Percentiles rank a stretch among this genome's conserved stretches.
These are phyloP conservation scores for Amyloporia xantha DNA, from an alignment of 768 basidiomycete species.

Conservation along the genomic window DNA sequence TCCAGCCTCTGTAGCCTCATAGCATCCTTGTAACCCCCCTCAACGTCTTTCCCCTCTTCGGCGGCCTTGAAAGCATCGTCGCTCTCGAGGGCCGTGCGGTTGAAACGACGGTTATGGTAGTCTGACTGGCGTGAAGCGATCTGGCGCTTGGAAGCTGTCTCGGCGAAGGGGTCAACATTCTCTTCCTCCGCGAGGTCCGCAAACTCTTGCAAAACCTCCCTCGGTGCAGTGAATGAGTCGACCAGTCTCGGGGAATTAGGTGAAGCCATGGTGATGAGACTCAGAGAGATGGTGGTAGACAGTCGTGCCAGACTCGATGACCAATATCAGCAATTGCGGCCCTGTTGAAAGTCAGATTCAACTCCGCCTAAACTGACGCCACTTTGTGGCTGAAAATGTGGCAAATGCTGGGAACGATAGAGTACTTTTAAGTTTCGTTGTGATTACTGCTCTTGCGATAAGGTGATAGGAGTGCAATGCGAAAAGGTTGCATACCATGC, in stretches of 20 bases:
- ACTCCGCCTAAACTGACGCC: no score
- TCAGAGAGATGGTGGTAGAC: no score
- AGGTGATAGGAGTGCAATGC: no score
- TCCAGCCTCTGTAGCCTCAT: conserved; percentile 90
- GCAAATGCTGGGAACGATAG: no score
- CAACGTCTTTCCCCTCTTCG: conserved; percentile 61
- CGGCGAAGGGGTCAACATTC: conserved; percentile 84
- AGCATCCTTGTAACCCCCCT: conserved; percentile 92
- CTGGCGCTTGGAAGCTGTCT: conserved; percentile 89
- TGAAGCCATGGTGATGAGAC: conserved; percentile 21
- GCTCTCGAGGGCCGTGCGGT: conserved; percentile 74
- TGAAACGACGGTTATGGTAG: conserved; percentile 90
- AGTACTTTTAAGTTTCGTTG: no score
- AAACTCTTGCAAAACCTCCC: conserved; percentile 92
- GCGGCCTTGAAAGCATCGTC: conserved; percentile 68
- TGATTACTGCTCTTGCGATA: no score
- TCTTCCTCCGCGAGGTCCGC: conserved; percentile 92
- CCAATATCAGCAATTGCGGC: no score
- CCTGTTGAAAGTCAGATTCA: no score
- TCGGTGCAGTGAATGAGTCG: conserved; percentile 89
- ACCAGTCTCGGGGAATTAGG: conserved; percentile 51
- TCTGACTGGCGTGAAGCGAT: conserved; percentile 91
- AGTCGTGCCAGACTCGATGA: no score
- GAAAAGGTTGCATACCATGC: no score
- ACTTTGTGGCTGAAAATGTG: no score